These are phyloP conservation scores for Rhododendron ovatum DNA, from an alignment of 148 eudicot genomes.

Conservation along the genomic window DNA sequence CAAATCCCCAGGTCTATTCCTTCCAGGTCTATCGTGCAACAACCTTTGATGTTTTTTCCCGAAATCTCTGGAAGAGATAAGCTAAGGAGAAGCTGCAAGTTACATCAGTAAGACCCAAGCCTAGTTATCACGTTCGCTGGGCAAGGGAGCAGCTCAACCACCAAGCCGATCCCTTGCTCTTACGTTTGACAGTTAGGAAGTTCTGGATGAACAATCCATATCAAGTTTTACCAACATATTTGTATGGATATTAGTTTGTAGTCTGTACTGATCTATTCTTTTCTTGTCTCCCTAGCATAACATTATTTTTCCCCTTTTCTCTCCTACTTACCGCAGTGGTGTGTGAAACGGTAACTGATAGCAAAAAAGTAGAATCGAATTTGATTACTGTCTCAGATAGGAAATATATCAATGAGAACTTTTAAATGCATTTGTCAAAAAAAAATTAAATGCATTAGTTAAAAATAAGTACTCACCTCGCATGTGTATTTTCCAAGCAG, in stretches of 20 bases:
- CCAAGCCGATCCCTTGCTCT: no score
- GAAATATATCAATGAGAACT: not conserved
- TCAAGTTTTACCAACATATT: not conserved
- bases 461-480: conserved; percentile 50
- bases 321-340: not conserved
- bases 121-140: no score
- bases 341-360: not conserved
- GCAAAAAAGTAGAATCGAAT: not conserved
- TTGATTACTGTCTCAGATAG: not conserved
- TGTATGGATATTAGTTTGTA: not conserved
- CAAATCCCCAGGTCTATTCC: no score
- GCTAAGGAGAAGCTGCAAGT: no score
- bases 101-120: no score
- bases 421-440: not conserved
- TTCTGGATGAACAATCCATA: not conserved
- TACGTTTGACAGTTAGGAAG: no score
- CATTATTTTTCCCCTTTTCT: not conserved
- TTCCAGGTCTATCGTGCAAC: no score
- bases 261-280: not conserved
- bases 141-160: no score
- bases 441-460: no score
- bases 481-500: conserved; percentile 91
- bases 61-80: no score
- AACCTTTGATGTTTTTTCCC: no score
- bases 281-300: not conserved